These are phyloP conservation scores for Amborella trichopoda DNA, from an alignment of 164 flowering plant genomes.

Conservation along the genomic window DNA sequence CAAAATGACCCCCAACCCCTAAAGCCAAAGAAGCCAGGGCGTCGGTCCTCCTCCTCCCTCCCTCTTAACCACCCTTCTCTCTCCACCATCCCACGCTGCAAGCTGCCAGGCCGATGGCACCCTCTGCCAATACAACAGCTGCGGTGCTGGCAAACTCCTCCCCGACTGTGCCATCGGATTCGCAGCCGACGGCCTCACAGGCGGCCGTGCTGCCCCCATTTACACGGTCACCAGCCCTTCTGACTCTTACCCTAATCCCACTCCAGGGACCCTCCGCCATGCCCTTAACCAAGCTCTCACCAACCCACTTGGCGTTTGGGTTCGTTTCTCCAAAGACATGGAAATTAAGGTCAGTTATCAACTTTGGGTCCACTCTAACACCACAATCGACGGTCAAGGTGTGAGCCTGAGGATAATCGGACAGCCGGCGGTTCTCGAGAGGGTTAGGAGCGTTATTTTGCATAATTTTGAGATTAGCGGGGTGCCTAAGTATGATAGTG, in stretches of 20 bases:
- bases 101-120: constrained; percentile 16
- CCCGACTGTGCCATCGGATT: constrained; percentile 15
- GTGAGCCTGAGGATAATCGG: constrained; percentile 10
- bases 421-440: constrained; percentile 9
- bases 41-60: no score
- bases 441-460: constrained; percentile 16
- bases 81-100: no score
- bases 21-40: no score
- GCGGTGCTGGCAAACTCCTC: constrained; percentile 18
- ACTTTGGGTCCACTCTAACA: constrained; percentile 15
- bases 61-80: no score
- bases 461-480: constrained; percentile 19
- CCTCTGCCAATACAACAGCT: constrained; percentile 17
- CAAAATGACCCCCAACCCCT: no score
- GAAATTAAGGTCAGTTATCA: constrained; percentile 11
- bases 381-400: constrained; percentile 22
- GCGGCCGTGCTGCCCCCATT: constrained; percentile 15
- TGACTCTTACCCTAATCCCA: constrained; percentile 6
- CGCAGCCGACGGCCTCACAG: constrained; percentile 16
- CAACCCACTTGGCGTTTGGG: constrained; percentile 19
- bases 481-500: constrained; percentile 11
- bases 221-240: constrained; percentile 7
- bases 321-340: constrained; percentile 13
- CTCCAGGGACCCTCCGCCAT: constrained; percentile 17
- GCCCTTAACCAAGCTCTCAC: constrained; percentile 10